Evolutionary conservation across 768 basidiomycete genomes (phyloP), one percentile per base, ranked within the genome.

Genomic region (Tricholoma terreum): DNA sequence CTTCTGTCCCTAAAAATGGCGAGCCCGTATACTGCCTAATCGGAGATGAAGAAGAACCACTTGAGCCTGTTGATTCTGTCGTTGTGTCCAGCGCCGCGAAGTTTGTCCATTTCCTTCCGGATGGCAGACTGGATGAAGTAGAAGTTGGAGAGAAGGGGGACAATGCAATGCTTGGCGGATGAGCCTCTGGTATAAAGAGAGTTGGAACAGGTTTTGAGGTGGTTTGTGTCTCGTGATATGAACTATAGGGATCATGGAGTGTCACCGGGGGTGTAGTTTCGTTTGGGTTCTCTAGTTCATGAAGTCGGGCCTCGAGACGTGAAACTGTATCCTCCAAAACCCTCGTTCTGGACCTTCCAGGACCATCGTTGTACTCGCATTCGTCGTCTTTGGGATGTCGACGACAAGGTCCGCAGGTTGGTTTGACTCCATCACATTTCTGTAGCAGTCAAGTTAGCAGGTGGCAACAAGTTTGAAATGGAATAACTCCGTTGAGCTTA

Each of bases 301-400:
- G 73, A 7, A 89, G 72, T 36, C 86, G 78, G 38, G 81, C 77
- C 67, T 81, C 80, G 34, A 89, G 71, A 30, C 80, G 74, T 0
- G 77, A 71, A 21, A 88, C 73, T 1, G 83, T 79, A 35, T 86
- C 84, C 65, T 87, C 85, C 17, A 89, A 69, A 4, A 77, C 73
- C 63, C 85, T 77, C 3, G 82, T 87, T 54, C 80, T 74, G 17
- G 87, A 83, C 57, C 84, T 80, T 42, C 80, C 80, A 31, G 78
- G 79, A 5, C 82, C 84, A 63, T 89, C 87, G 6, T 82, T 76
- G 67, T 88, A 90, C 70, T 89, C 87, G 67, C 88, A 90, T 30
- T 84, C 84, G 53, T 86, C 86, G 24, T 77, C 77, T 57, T 85
- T 81, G 35, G 84, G 82, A 22, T 83, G 80, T 7, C 76, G 72